Conservation (phyloP, 495 filamentous ascomycete species). For the Neurospora sp. region DNA sequence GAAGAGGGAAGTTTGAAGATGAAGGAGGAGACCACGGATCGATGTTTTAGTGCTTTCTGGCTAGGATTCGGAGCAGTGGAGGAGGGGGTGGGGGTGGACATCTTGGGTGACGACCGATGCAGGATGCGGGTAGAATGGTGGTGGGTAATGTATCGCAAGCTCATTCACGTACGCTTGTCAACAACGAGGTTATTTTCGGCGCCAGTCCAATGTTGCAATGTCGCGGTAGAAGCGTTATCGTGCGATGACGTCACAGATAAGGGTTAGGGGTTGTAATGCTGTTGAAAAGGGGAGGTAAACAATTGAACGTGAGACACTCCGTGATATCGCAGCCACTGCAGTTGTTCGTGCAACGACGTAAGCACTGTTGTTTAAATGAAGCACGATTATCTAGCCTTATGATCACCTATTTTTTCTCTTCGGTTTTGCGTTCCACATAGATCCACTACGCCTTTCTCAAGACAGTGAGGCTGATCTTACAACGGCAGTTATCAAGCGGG, state of each 20-base stretch:
- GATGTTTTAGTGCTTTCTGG: conserved; percentile 18
- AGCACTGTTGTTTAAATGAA: not conserved
- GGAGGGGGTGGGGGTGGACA: not conserved
- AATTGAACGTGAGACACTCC: not conserved
- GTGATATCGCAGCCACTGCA: not conserved
- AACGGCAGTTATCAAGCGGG: not conserved
- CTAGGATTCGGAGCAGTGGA: not conserved
- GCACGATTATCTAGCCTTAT: not conserved
- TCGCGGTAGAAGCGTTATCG: not conserved
- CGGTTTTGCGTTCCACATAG: not conserved
- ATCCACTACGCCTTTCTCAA: not conserved
- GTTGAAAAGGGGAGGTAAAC: not conserved
- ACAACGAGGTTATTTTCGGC: not conserved
- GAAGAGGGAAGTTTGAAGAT: conserved; percentile 31
- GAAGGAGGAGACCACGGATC: conserved; percentile 46
- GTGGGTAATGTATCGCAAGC: not conserved
- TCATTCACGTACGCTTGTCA: no score
- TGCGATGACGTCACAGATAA: not conserved
- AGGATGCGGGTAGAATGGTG: not conserved
- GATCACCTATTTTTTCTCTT: not conserved
- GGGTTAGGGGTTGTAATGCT: not conserved
- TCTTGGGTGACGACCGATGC: not conserved
- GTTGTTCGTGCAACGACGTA: not conserved
- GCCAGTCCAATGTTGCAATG: not conserved
- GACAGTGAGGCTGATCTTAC: not conserved